A percentile compares a stretch with the other conserved stretches of the same genome.
Conservation (phyloP, 805 yeast species). For the Scheffersomyces spartinae region DNA sequence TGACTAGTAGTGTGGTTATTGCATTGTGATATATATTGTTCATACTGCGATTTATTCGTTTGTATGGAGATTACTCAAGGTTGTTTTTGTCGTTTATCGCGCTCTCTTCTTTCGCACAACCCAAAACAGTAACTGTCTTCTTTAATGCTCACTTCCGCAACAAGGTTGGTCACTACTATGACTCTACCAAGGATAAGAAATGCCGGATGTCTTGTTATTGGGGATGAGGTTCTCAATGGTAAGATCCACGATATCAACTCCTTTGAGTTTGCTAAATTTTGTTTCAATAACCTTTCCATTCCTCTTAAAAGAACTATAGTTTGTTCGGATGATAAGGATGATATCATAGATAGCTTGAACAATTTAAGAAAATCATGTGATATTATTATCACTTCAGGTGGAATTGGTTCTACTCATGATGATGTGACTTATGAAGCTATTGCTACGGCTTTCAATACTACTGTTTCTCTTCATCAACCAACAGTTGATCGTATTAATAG, state of each 20-base stretch:
- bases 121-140: too few relatives aligned
- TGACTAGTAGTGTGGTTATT: too few relatives aligned
- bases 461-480: slow-evolving; percentile 39
- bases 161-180: neutral
- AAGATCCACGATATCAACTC: slow-evolving; percentile 77
- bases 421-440: slow-evolving; percentile 74
- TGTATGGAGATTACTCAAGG: too few relatives aligned
- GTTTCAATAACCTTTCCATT: slow-evolving; percentile 53
- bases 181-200: slow-evolving; percentile 11
- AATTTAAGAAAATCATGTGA: slow-evolving; percentile 45
- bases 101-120: too few relatives aligned
- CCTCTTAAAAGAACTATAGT: slow-evolving; percentile 56
- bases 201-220: slow-evolving; percentile 55
- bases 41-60: too few relatives aligned
- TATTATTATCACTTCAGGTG: slow-evolving; percentile 60
- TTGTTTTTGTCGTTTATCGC: too few relatives aligned
- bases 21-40: too few relatives aligned
- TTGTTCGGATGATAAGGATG: slow-evolving; percentile 65
- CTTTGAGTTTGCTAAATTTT: slow-evolving; percentile 52
- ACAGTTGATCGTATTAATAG: slow-evolving; percentile 50
- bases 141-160: slow-evolving; percentile 3
- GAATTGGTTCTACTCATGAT: slow-evolving; percentile 84
- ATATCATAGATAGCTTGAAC: slow-evolving; percentile 43
- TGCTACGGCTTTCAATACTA: slow-evolving; percentile 51
- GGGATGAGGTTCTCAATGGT: slow-evolving; percentile 83